Evolutionary conservation across 805 yeast genomes (phyloP).

Genomic region (Scheffersomyces amazonensis): DNA sequence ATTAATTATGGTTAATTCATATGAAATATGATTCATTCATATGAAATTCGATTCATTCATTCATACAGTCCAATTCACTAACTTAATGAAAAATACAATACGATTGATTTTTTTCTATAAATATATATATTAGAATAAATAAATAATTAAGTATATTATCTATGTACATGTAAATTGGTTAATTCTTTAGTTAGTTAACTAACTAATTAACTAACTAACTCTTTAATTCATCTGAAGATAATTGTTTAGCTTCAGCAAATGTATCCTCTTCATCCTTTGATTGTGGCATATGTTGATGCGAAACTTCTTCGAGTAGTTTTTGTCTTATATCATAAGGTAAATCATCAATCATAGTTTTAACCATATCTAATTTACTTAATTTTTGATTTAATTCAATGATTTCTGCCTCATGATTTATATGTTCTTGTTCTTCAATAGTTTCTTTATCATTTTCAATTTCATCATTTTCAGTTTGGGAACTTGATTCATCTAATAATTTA

Average conservation of each 20-base stretch:
- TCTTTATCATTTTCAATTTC: conserved; percentile 20
- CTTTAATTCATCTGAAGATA: not conserved
- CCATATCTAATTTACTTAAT: conserved; percentile 5
- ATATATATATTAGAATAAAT: not conserved
- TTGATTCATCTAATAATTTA: conserved; percentile 36
- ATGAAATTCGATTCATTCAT: no score
- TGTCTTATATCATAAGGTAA: conserved; percentile 31
- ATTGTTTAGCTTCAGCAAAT: not conserved
- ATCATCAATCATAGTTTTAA: conserved; percentile 32
- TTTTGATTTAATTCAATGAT: conserved; percentile 13
- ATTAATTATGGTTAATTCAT: no score
- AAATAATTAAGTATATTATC: no score
- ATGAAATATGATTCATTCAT: no score
- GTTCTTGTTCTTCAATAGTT: conserved; percentile 20
- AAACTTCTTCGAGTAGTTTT: conserved; percentile 25
- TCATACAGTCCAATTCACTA: not conserved
- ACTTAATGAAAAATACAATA: not conserved
- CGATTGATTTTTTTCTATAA: conserved; percentile 1
- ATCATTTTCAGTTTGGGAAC: conserved; percentile 12
- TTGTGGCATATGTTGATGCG: conserved; percentile 10
- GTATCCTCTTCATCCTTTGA: not conserved
- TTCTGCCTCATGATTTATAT: conserved; percentile 22
- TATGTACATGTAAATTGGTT: no score
- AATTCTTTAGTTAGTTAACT: no score
- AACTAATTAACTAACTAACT: no score